These are phyloP conservation scores for Rhodotorula kratochvilovae DNA, from an alignment of 768 basidiomycete species.

Conservation along the genomic window DNA sequence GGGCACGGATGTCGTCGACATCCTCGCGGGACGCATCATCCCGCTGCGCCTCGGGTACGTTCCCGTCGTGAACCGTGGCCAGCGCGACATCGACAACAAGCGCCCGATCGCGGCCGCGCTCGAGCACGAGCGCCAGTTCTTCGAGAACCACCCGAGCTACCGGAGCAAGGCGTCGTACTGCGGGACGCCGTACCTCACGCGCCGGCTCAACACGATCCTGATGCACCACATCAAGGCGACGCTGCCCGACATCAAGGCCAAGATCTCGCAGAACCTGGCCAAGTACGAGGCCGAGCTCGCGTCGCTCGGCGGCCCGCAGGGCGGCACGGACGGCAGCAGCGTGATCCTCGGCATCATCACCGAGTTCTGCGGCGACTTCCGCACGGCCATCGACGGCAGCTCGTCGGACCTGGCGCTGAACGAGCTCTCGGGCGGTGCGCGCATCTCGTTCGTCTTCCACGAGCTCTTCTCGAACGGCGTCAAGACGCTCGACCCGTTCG, in stretches of 20 bases:
- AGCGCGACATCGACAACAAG: constrained; percentile 86
- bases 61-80: constrained; percentile 96
- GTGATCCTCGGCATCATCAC: constrained; percentile 96
- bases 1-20: constrained; percentile 98
- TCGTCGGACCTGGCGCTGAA: constrained; percentile 91
- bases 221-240: constrained; percentile 99
- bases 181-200: constrained; percentile 89
- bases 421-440: constrained; percentile 95
- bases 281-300: constrained; percentile 81
- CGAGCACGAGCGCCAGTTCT: constrained; percentile 84
- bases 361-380: constrained; percentile 95
- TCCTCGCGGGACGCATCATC: constrained; percentile 93
- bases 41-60: constrained; percentile 95
- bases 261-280: constrained; percentile 82
- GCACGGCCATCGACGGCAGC: constrained; percentile 93
- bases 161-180: constrained; percentile 92
- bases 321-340: constrained; percentile 75
- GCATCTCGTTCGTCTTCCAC: constrained; percentile 98
- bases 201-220: constrained; percentile 95
- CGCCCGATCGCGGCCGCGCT: constrained; percentile 81
- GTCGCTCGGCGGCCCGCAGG: constrained; percentile 78
- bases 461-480: constrained; percentile 96
- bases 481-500: constrained; percentile 93
- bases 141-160: constrained; percentile 90
- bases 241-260: constrained; percentile 95